Percentiles rank a stretch among this genome's conserved stretches.
Conservation (phyloP, 2,329 filamentous ascomycete species). For the Penicillium corylophilum region DNA sequence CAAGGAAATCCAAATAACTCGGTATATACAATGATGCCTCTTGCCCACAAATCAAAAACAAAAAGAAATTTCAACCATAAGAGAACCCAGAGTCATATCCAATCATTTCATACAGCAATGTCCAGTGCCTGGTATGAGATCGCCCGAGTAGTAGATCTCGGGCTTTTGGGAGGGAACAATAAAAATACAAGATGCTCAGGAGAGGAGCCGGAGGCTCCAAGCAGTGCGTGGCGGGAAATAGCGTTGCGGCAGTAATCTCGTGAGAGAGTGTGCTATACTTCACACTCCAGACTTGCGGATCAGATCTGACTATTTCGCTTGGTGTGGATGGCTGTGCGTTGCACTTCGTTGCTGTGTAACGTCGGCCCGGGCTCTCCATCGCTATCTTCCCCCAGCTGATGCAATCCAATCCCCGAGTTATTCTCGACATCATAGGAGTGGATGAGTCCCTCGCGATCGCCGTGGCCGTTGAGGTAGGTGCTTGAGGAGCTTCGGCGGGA, state of each 20-base stretch:
- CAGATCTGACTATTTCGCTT: slow-evolving; percentile 34
- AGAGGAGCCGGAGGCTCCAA: slow-evolving; percentile 10
- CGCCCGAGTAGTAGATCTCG: slow-evolving; percentile 16
- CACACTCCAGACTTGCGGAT: slow-evolving; percentile 4
- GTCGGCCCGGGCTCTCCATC: slow-evolving; percentile 53
- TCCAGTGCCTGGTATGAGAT: slow-evolving; percentile 25
- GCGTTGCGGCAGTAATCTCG: slow-evolving; percentile 27
- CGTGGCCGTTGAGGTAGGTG: slow-evolving; percentile 53
- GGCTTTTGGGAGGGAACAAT: slow-evolving; percentile 24
- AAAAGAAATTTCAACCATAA: slow-evolving; percentile 18
- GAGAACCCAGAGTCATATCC: slow-evolving; percentile 28
- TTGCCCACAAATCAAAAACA: slow-evolving; percentile 16
- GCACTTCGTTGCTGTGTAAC: slow-evolving; percentile 28
- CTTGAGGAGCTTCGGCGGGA: slow-evolving; percentile 69
- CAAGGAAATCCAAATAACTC: slow-evolving; percentile 9
- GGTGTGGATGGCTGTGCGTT: slow-evolving; percentile 26
- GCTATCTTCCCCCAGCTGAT: slow-evolving; percentile 75
- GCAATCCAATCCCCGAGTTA: slow-evolving; percentile 69
- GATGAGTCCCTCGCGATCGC: slow-evolving; percentile 80
- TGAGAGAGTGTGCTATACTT: slow-evolving; percentile 16
- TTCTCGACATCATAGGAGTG: slow-evolving; percentile 83
- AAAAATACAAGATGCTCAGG: slow-evolving; percentile 25
- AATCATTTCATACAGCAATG: slow-evolving; percentile 28
- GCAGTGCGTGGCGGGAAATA: slow-evolving; percentile 12
- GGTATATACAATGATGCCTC: slow-evolving; percentile 27